Evolutionary conservation across 148 eudicot genomes (phyloP), one percentile per base, ranked within the genome.

Genomic region (Simmondsia chinensis): DNA sequence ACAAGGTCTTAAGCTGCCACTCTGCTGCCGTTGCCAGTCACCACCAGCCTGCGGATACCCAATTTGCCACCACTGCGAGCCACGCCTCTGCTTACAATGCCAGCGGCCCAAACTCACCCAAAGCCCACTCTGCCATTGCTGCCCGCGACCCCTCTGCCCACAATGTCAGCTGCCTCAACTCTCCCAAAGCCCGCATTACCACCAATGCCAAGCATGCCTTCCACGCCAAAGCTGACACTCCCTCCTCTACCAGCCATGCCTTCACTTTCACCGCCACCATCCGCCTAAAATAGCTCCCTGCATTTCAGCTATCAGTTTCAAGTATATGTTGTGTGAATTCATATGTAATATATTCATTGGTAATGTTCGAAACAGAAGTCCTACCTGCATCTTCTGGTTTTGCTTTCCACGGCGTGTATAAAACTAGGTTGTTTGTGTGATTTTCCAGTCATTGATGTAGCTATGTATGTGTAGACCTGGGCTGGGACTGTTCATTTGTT

Each of bases 211-310:
- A 9, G 34, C 16, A 9, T 30, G 23, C 50, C 25, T 9, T 4
- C 49, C 0, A 6, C 11, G 9, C 50, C 50, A 2, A 46, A 16
- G 35, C 2, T 46, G 34, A 29, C 50, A 11, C 33, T 46, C 6
- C 50, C 50, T 14, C 50, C 37, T 7, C 17, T 46, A 14, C 50
- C 50, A n/a, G 32, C 48, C 26, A 25, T 29, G 33, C 33, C 32
- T 44, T 27, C 15, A 4, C 27, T 39, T 8, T 12, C 33, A 29
- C 33, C 33, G 10, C 43, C 22, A 39, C 43, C 25, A 19, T 39
- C 25, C 47, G 9, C 7, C 33, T 29, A 29, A 29, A 29, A 29
- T 11, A 29, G 7, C 10, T 11, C 10, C 33, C 7, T 29, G 33
- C 33, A 6, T 16, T 12, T 33, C 41, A 5, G 16, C 48, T 50